Evolutionary conservation across 805 yeast genomes (phyloP).

Genomic region (Debaryomyces castellii): DNA sequence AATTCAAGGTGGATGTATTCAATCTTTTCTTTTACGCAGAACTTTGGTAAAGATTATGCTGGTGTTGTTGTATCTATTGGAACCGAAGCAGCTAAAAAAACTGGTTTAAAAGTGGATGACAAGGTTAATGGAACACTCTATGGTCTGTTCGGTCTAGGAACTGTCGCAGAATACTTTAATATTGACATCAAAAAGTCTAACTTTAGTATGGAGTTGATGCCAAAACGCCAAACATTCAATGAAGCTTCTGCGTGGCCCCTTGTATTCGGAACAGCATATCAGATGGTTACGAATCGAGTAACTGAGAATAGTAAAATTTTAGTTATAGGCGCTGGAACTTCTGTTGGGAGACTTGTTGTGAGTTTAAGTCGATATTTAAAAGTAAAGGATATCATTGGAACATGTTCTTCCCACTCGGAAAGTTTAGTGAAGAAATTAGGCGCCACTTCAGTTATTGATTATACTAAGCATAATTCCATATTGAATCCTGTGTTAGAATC

Average conservation of each 20-base stretch:
- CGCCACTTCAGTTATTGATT: constrained; percentile 59
- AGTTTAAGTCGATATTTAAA: constrained; percentile 52
- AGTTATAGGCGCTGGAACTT: constrained; percentile 72
- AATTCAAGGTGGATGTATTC: constrained; percentile 2
- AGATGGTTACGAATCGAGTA: constrained; percentile 30
- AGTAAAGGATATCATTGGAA: constrained; percentile 53
- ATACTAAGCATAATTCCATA: constrained; percentile 42
- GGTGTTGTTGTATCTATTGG: constrained; percentile 35
- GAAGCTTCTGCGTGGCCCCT: constrained; percentile 70
- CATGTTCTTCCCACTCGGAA: constrained; percentile 52
- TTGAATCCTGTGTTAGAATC: constrained; percentile 34
- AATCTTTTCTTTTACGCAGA: constrained; percentile 12
- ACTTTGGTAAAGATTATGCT: constrained; percentile 32
- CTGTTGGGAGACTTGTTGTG: constrained; percentile 58
- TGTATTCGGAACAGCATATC: constrained; percentile 62
- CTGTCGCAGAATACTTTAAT: constrained; percentile 48
- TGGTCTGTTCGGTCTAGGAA: constrained; percentile 29
- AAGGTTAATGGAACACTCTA: constrained; percentile 26
- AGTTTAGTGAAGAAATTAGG: constrained; percentile 49
- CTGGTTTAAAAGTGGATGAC: constrained; percentile 26
- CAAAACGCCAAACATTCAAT: constrained; percentile 40
- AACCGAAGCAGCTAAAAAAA: constrained; percentile 14
- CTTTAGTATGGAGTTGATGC: constrained; percentile 32
- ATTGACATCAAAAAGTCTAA: constrained; percentile 22
- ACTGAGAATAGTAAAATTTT: constrained; percentile 50